Evolutionary conservation across 1,284 basidiomycete genomes (phyloP), one percentile per base, ranked within the genome.

Genomic region (Rhodotorula sp.): DNA sequence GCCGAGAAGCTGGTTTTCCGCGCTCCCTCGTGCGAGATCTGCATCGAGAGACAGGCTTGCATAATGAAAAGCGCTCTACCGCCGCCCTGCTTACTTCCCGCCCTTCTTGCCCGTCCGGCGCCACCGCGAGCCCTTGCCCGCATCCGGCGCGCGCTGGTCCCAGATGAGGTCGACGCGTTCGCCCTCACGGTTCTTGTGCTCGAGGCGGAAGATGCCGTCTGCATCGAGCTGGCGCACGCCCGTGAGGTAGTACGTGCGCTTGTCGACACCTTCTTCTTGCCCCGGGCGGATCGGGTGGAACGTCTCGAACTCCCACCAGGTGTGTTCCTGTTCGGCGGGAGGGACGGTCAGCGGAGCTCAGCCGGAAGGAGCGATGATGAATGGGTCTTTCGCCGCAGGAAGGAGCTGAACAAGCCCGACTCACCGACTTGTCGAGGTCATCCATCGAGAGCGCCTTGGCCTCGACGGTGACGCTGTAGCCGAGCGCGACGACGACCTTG

Each of bases 161-260:
- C 73, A 78, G 2, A 78, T 61, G 46, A 78, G 39, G 60, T 78
- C 78, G 27, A 78, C 65, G 4, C 67, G 57, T 59, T 78, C 76
- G 46, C 75, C 75, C 41, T 78, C 74, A 19, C 73, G 66, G 60
- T 78, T 78, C 69, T 73, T 75, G 69, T 78, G 77, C 57, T 76
- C 74, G 61, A 78, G 65, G 29, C 70, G 64, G 22, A 70, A 67
- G 37, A 78, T 62, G 48, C 74, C 75, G 34, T 66, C 64, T 7
- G 48, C 46, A 25, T 70, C 67, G 50, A 77, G 57, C 27, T 63
- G 66, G 4, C 71, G 66, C 1, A 78, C 72, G 36, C 67, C 65
- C 17, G 74, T 69, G 60, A 78, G 44, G 63, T 78, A 78, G 67
- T 78, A 78, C 6, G 76, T 78, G 10, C 72, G 71, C 55, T 76